These are phyloP conservation scores for Scheffersomyces spartinae DNA, from an alignment of 805 yeast species.

Conservation along the genomic window DNA sequence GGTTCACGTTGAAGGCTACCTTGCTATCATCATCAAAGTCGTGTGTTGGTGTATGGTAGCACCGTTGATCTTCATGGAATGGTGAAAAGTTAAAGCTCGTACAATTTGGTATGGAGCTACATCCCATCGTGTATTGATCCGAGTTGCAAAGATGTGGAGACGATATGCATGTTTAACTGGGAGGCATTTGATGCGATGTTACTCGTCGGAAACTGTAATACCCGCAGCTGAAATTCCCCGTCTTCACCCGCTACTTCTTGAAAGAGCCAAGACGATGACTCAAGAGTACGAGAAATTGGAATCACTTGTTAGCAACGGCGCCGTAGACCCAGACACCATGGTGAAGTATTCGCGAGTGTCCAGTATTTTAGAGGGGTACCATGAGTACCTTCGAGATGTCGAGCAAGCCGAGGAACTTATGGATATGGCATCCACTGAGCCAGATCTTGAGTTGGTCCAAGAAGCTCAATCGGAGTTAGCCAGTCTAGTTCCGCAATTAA, in stretches of 20 bases:
- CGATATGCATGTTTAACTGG: too few relatives aligned
- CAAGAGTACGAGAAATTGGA: constrained; percentile 18
- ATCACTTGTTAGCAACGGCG: constrained; percentile 14
- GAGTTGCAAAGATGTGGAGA: too few relatives aligned
- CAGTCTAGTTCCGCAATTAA: constrained; percentile 32
- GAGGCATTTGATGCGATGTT: too few relatives aligned
- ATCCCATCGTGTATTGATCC: too few relatives aligned
- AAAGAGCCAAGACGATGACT: constrained; percentile 22
- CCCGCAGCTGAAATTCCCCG: constrained; percentile 10
- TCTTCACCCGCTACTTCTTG: constrained; percentile 28
- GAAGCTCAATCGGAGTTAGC: constrained; percentile 58
- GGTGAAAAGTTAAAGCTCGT: too few relatives aligned
- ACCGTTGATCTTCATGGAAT: too few relatives aligned
- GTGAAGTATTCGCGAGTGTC: constrained; percentile 21
- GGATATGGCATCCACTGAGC: constrained; percentile 23
- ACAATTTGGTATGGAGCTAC: too few relatives aligned
- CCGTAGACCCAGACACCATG: constrained; percentile 22
- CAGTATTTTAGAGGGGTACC: constrained; percentile 19
- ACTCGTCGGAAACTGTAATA: too few relatives aligned
- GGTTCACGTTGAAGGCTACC: too few relatives aligned
- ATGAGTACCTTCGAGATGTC: constrained; percentile 14
- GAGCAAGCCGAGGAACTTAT: constrained; percentile 13
- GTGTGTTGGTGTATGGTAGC: too few relatives aligned
- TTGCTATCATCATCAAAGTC: too few relatives aligned
- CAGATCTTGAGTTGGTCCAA: constrained; percentile 30